A percentile compares a stretch with the other conserved stretches of the same genome.
Evolutionary conservation across 2,329 filamentous ascomycete genomes (phyloP).

Genomic region (Ophiostoma sp.): DNA sequence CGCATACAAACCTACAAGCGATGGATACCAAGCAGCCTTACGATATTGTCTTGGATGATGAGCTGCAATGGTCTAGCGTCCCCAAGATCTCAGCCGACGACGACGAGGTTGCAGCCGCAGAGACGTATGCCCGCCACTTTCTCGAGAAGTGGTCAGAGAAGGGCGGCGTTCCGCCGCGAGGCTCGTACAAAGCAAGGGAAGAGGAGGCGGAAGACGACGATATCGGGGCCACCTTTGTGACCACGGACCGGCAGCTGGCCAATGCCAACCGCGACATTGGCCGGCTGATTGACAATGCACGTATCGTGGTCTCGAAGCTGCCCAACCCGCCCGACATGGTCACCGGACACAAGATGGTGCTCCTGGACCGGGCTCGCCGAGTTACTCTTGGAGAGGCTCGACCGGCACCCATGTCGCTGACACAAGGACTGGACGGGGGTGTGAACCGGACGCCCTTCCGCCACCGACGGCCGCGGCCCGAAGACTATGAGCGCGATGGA

Average conservation of each 20-base stretch:
- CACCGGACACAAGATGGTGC: constrained; percentile 18
- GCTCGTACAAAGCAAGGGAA: neutral
- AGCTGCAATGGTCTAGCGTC: neutral
- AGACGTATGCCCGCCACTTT: neutral
- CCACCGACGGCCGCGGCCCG: constrained; percentile 17
- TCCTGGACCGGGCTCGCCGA: constrained; percentile 26
- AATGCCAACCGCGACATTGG: constrained; percentile 23
- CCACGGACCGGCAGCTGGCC: neutral
- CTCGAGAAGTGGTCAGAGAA: constrained; percentile 19
- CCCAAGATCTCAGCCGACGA: neutral
- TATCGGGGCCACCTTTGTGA: constrained; percentile 15
- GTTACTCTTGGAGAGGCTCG: constrained; percentile 21
- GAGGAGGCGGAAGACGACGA: constrained; percentile 15
- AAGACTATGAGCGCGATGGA: neutral
- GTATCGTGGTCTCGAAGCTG: neutral
- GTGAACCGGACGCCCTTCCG: constrained; percentile 15
- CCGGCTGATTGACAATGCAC: constrained; percentile 13
- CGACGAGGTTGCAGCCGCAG: neutral
- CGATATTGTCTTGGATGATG: neutral
- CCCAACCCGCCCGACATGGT: constrained; percentile 11
- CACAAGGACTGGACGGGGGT: constrained; percentile 21
- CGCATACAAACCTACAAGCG: no score
- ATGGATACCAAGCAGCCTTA: neutral
- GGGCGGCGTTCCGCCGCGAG: neutral
- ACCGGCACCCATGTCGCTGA: constrained; percentile 22